Conservation (phyloP, 2,329 filamentous ascomycete species). For the Claviceps africana region DNA sequence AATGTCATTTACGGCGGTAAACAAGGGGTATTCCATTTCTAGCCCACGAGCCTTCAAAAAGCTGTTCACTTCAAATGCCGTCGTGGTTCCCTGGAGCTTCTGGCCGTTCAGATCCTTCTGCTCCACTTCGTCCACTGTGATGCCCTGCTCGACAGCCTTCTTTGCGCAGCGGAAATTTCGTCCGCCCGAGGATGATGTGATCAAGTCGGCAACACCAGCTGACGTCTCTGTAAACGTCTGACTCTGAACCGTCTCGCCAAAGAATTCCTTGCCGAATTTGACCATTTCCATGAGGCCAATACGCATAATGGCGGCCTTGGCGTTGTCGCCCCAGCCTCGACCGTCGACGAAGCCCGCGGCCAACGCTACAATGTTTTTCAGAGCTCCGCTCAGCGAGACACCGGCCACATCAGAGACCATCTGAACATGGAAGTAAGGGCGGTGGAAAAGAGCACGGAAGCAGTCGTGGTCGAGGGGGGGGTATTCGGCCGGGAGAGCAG, state of each 20-base stretch:
- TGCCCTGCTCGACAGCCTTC: conserved; percentile 65
- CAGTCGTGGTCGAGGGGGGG: conserved; percentile 74
- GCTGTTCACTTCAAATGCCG: conserved; percentile 77
- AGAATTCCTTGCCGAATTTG: conserved; percentile 88
- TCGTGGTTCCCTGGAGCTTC: conserved; percentile 88
- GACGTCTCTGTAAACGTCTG: conserved; percentile 95
- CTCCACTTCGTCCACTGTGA: conserved; percentile 79
- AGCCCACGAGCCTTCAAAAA: conserved; percentile 69
- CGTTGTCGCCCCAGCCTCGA: conserved; percentile 94
- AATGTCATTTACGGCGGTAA: conserved; percentile 76
- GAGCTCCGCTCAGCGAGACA: conserved; percentile 81
- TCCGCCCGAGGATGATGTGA: conserved; percentile 84
- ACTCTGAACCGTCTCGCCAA: conserved; percentile 63
- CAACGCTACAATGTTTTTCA: conserved; percentile 94
- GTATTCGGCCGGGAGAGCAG: conserved; percentile 66
- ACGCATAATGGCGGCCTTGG: conserved; percentile 96
- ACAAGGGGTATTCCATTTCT: conserved; percentile 78
- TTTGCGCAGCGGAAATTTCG: conserved; percentile 91
- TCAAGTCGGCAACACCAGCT: conserved; percentile 86
- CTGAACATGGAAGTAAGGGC: conserved; percentile 93
- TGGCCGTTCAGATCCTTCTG: conserved; percentile 84
- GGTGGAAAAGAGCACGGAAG: conserved; percentile 78
- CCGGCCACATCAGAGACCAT: conserved; percentile 93
- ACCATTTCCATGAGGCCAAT: conserved; percentile 94
- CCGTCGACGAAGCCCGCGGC: conserved; percentile 93